phyloP scores from a whole-genome alignment of 2,329 filamentous ascomycete species.

The Hansfordia pulvinata region DNA sequence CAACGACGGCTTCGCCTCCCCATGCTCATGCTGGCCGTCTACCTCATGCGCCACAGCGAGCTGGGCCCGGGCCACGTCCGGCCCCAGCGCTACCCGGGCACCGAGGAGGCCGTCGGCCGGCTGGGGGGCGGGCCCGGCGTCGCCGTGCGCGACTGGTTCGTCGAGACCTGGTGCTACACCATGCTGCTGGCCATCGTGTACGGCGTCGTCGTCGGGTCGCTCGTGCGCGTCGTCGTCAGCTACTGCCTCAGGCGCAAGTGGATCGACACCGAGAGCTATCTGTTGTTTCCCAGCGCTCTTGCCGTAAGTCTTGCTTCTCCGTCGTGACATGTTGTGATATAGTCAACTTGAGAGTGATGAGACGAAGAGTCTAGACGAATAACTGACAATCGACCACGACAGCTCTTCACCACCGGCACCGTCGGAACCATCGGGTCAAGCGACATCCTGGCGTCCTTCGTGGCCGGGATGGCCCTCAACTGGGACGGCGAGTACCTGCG shows the following conservation, averaged over 20 bases:
- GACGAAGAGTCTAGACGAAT: no score
- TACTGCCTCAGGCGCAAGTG: slow-evolving; percentile 49
- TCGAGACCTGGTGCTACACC: slow-evolving; percentile 53
- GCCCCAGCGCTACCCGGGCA: no score
- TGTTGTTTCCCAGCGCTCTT: slow-evolving; percentile 54
- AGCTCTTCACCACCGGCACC: slow-evolving; percentile 8
- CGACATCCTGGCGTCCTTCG: slow-evolving; percentile 14
- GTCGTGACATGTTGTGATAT: no score
- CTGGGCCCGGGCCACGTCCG: no score
- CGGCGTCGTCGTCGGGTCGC: slow-evolving; percentile 49
- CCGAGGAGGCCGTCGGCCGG: no score
- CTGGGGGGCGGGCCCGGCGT: no score
- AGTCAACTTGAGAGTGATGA: no score
- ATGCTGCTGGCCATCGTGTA: slow-evolving; percentile 52
- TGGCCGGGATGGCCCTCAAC: slow-evolving; percentile 10
- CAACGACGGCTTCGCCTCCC: slow-evolving; percentile 59
- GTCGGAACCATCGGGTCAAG: slow-evolving; percentile 12
- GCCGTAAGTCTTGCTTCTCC: slow-evolving; percentile 25
- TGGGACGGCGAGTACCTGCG: slow-evolving; percentile 7
- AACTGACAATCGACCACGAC: slow-evolving; percentile 1
- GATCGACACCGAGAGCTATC: slow-evolving; percentile 52
- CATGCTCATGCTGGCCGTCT: slow-evolving; percentile 53
- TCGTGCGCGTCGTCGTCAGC: slow-evolving; percentile 58
- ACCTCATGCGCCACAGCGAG: slow-evolving; percentile 54
- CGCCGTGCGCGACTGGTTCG: slow-evolving; percentile 52